Evolutionary conservation across 208 protist species (phyloP), one percentile per base, ranked within the genome.

Genomic region (Trypanosoma melophagium): DNA sequence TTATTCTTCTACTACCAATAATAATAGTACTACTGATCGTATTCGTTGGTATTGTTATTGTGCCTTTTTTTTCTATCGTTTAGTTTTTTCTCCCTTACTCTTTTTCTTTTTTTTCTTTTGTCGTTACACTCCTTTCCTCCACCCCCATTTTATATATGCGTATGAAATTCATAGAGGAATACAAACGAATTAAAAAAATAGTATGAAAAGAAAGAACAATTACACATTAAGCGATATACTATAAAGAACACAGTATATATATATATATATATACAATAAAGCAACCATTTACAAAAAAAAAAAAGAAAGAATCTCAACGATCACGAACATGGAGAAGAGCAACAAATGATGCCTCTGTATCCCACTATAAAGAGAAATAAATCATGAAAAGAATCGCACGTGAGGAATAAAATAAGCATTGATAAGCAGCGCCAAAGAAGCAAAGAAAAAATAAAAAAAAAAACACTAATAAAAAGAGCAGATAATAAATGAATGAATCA

Each of bases 1-100:
- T 66, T 49, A 28, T 56, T 44, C 56, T 42, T 8, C 35, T 45
- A 10, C 1, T 14, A 14, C 28, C 16, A 25, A 9, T 55, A 44
- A 22, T 61, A 44, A 63, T 65, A 50, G 50, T 38, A 55, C 24
- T 41, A 64, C 35, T 52, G 60, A 54, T 62, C 19, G 8, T 53
- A n/a, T 24, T 24, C 49, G 8, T 53, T 21, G 24, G 3, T 24
- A 21, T 21, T 28, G 49, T 24, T n/a, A 0, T 53, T 53, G 0
- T 31, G 3, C 13, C 16, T 47, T 10, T 25, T 51, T 35, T 44
- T 62, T 50, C 52, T 51, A 40, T 28, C 17, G 19, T 53, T 21
- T 63, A 17, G 31, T 24, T 41, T n/a, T n/a, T n/a, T n/a, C n/a
- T n/a, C n/a, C n/a, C n/a, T n/a, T n/a, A n/a, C n/a, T n/a, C n/a